Evolutionary conservation across 495 filamentous ascomycete genomes (phyloP), one percentile per base, ranked within the genome.

Genomic region (Aspergillus affinis): DNA sequence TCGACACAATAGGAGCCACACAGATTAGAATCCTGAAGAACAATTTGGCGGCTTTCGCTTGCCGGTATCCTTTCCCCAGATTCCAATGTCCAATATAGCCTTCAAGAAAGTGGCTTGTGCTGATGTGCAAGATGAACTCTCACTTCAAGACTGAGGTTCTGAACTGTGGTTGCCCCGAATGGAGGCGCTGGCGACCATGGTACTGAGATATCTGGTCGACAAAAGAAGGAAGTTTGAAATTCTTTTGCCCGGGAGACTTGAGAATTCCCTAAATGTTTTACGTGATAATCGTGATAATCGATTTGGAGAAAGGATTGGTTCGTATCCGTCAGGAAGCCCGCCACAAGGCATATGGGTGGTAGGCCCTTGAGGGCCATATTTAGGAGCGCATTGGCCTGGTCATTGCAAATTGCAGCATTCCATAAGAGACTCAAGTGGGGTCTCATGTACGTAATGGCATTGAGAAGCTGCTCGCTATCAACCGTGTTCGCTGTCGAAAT

Each of bases 231-330:
- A 29, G 55, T 58, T 49, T 48, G 45, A 30, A 59, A 65, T 36
- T 59, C 62, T 51, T 55, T 19, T 30, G 51, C 58, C 4, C 58
- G 48, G 21, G 49, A n/a, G 44, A 64, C 45, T 4, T 23, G 13
- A 20, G 26, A 26, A 0, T 47, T 32, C n/a, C 48, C 9, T 17
- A 32, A 55, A 19, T 48, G n/a, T n/a, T n/a, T n/a, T n/a, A n/a
- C n/a, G n/a, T n/a, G n/a, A n/a, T n/a, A n/a, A n/a, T n/a, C n/a
- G 51, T 17, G 36, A 57, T 67, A 67, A 13, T 17, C 7, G 23
- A 58, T 49, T 51, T 65, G 62, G 48, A 65, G 51, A 54, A 67
- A 67, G 8, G 65, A 63, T 50, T 67, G 54, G 7, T 30, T 36
- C 2, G 55, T 65, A n/a, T 56, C 48, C 21, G 65, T 67, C 61